Base-by-base conservation (phyloP, 768 basidiomycete species). In the Hypsizygus marmoreus region DNA sequence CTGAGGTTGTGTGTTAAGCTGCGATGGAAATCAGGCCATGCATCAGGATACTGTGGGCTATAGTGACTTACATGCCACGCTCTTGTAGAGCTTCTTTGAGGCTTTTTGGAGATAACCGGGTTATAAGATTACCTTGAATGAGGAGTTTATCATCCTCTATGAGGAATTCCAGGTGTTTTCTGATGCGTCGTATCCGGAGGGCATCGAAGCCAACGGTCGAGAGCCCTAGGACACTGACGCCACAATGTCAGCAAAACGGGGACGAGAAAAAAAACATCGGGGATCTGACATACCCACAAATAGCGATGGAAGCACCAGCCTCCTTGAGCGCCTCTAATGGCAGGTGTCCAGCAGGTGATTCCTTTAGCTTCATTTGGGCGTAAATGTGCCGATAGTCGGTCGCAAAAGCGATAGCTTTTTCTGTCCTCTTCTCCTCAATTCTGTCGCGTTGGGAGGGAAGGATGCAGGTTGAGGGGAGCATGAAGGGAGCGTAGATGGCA, bases 381-480 rank as follows among this genome's bases (percentile, higher is more conserved):
- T 76, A 74, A 12, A 72, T 45, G 8, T 52, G 43, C 16, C 66
- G 67, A 46, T 78, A 67, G n/a, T 60, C 54, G 10, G 63, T 44
- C 1, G 73, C 56, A 46, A 72, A 61, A 19, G 64, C 68, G 4
- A 67, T 57, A 11, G 79, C 71, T 56, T 82, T 79, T 59, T 65
- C 75, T 54, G 57, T 74, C 63, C 68, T 81, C 73, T 62, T 74
- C 51, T 62, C 72, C 59, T 68, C 86, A 72, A 69, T 92, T 68
- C 70, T 85, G 62, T 59, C 72, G 28, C 76, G 81, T 67, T 94
- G 91, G 10, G 86, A 83, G 1, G 91, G 88, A 4, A 94, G 77
- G 43, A 93, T 75, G 59, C 90, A 92, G 0, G 91, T 93, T 2
- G 90, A 92, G 1, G 91, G 91, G 20, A 94, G 80, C 70, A 91